Conservation (phyloP, 495 filamentous ascomycete species). For the Penicillium alfredii region DNA sequence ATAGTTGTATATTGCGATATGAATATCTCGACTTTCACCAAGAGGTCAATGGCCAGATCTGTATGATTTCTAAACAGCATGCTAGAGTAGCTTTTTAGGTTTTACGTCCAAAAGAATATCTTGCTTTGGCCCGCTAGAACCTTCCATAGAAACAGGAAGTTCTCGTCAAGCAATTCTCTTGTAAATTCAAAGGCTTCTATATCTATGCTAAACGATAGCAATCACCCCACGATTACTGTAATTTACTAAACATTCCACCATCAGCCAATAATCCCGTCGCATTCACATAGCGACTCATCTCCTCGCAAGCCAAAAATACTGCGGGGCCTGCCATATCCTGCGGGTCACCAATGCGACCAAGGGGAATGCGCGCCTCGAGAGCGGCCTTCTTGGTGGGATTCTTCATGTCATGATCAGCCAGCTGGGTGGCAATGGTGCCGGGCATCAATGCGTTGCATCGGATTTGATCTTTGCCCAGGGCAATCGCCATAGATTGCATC, state of each 20-base stretch:
- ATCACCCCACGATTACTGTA: conserved; percentile 8
- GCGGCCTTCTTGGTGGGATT: conserved; percentile 57
- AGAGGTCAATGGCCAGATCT: neutral
- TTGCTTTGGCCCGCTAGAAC: neutral
- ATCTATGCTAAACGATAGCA: neutral
- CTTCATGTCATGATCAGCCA: conserved; percentile 69
- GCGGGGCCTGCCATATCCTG: conserved; percentile 30
- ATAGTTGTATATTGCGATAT: neutral
- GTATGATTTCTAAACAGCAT: neutral
- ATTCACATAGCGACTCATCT: conserved; percentile 27
- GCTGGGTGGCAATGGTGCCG: conserved; percentile 26
- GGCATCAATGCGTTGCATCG: conserved; percentile 28
- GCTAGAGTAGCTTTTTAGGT: no score
- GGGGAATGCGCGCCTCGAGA: conserved; percentile 71
- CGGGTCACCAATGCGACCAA: conserved; percentile 44
- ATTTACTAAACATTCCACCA: conserved; percentile 23
- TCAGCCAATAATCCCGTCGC: conserved; percentile 19
- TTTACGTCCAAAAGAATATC: no score
- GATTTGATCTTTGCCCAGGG: conserved; percentile 23
- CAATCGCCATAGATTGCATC: conserved; percentile 35
- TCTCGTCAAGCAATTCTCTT: neutral
- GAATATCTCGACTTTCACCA: neutral
- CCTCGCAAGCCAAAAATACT: conserved; percentile 27
- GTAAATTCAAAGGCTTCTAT: neutral
- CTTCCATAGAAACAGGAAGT: neutral